Conservation (phyloP, 257 asterid genomes). For the Solanum sejunctum region DNA sequence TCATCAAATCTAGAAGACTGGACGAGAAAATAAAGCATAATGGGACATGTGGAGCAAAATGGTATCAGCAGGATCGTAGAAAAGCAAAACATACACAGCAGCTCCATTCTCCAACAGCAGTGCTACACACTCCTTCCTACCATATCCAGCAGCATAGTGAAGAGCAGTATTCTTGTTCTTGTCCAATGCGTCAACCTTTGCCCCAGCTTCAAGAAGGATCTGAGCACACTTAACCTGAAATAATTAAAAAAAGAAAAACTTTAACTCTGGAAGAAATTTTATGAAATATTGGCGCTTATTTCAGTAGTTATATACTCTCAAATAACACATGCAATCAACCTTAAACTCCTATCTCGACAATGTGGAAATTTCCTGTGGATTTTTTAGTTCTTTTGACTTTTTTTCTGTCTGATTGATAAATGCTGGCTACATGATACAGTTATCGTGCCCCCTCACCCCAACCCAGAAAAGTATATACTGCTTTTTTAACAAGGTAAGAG, state of each 20-base stretch:
- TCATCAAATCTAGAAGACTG: background rate
- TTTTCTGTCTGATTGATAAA: background rate
- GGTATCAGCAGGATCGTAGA: background rate
- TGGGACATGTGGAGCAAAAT: background rate
- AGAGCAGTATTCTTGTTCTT: slow-evolving; percentile 98
- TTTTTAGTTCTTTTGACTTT: background rate
- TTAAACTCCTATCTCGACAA: background rate
- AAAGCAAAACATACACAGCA: slow-evolving; percentile 66
- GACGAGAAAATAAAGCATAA: background rate
- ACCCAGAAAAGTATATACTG: background rate
- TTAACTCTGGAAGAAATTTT: background rate
- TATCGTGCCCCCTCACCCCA: background rate
- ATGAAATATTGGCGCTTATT: background rate
- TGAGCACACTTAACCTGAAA: slow-evolving; percentile 81
- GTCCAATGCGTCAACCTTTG: slow-evolving; percentile 89
- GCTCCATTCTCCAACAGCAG: slow-evolving; percentile 90
- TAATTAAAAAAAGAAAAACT: background rate
- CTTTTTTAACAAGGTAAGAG: background rate
- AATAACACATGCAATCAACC: background rate
- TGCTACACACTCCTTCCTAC: slow-evolving; percentile 91
- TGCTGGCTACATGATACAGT: background rate
- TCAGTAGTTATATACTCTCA: background rate
- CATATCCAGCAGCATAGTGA: slow-evolving; percentile 98
- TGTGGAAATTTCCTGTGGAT: background rate
- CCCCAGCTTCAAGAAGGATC: slow-evolving; percentile 90